Base-by-base conservation (phyloP, 345 rosid genomes). In the Raphanus sativus region DNA sequence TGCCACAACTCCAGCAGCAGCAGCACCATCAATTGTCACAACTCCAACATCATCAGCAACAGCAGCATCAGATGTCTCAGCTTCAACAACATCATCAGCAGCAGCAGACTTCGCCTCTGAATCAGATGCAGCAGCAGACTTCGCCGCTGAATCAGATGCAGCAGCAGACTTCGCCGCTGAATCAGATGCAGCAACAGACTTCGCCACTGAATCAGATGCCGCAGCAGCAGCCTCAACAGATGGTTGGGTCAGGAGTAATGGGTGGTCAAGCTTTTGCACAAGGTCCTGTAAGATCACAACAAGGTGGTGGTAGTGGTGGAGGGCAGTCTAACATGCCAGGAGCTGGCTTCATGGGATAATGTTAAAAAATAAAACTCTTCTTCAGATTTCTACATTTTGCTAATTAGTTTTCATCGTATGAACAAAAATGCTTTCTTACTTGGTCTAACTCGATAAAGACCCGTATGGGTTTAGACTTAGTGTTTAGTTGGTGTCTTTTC, bases 181-280 rank as follows among this genome's bases (percentile, higher is more conserved):
- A 72, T 52, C 88, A 73, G 45, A 86, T 80, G 64, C 85, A 77
- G 30, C 89, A 82, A 13, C 50, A 42, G 4, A 42, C 50, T 42
- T 42, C 50, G n/a, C 50, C 50, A 10, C 50, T 42, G n/a, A 42
- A 45, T 50, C 59, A 52, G 59, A 52, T 52, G 60, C 17, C 55
- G 5, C 89, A 82, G 54, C 85, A 66, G 32, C 87, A 81, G 80
- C 92, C 87, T 73, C 92, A 88, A 36, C 94, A 87, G 84, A 87
- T 89, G 89, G 89, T 84, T 38, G 95, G 93, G 56, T 76, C 88
- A 56, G 91, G 87, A 77, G 90, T 89, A 79, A 88, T 91, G 88
- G 89, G 76, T 68, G 75, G 86, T 78, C 90, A 89, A 84, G 79
- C 86, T 65, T 92, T 90, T 82, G 87, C 78, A 65, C 97, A 89